Evolutionary conservation across 305 asterid species (phyloP), one percentile per base, ranked within the genome.

Genomic region (Andrographis paniculata): DNA sequence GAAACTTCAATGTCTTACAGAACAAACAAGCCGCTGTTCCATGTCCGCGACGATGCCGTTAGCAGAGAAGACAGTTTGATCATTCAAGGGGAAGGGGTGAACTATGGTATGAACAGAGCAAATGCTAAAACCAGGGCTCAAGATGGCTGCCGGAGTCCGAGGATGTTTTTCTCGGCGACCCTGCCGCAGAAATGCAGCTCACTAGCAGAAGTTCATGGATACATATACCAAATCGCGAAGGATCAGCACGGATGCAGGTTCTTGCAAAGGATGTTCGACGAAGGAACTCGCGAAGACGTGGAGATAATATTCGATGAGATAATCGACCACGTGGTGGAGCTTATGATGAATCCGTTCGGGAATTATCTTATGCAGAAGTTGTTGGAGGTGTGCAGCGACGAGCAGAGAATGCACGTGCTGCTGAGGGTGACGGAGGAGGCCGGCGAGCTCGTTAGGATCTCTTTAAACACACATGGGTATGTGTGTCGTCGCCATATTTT

Each of bases 221-320:
- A 65, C 42, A 61, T 76, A 48, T 66, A 68, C 19, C 64, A 56
- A 45, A 74, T 80, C 14, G 94, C 96, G 0, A 91, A 80, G 80
- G 95, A 87, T 57, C 99, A 91, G 56, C 83, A 75, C 23, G 99
- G 99, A 20, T 83, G 99, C 48, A 79, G 94, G 23, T 84, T 81
- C 76, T 64, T 91, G 73, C 95, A 80, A 44, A 76, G 79, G 68
- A 74, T 74, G 72, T 77, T 91, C 33, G 93, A 78, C 20, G 95
- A 79, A 49, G 96, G 99, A 48, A 73, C 74, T 50, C 42, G 75
- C 20, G 52, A 59, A 35, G 93, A 91, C 33, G 78, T 75, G 41
- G 75, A 76, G 50, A 70, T 70, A 33, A 84, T 87, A 52, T 91
- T 80, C 66, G 48, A 44, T 14, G 95, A 75, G 80, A 75, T 84